phyloP scores from a whole-genome alignment of 805 yeast species.

The Metschnikowia dekortorum region DNA sequence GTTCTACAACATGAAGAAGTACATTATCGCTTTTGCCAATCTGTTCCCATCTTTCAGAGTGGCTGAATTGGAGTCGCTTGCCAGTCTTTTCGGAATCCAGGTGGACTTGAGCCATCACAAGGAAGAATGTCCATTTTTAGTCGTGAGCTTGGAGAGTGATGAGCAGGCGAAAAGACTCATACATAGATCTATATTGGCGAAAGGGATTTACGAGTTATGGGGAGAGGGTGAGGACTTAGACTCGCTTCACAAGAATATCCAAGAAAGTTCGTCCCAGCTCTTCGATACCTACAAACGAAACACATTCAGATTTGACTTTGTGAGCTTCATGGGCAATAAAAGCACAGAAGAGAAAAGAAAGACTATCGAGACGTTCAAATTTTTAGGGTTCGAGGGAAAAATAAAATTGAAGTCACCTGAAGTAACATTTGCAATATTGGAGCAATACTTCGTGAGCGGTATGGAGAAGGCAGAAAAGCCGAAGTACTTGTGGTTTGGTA shows the following conservation, averaged over 20 bases:
- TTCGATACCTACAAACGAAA: constrained; percentile 37
- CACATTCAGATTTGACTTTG: constrained; percentile 77
- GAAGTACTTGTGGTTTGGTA: constrained; percentile 64
- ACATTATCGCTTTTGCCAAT: constrained; percentile 82
- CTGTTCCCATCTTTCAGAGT: constrained; percentile 70
- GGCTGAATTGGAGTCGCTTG: constrained; percentile 83
- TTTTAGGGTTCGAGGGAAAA: constrained; percentile 69
- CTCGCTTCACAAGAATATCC: constrained; percentile 52
- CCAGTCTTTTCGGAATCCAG: constrained; percentile 52
- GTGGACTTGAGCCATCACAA: constrained; percentile 59
- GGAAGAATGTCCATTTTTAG: constrained; percentile 63
- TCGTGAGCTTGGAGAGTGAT: constrained; percentile 63
- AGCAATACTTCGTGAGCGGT: constrained; percentile 56
- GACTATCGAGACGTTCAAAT: constrained; percentile 68
- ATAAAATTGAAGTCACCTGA: constrained; percentile 77
- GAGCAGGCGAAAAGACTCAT: constrained; percentile 62
- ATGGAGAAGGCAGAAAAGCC: constrained; percentile 49
- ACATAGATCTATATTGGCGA: constrained; percentile 61
- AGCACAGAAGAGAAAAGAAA: constrained; percentile 47
- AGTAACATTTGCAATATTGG: constrained; percentile 64
- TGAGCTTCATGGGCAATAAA: constrained; percentile 69
- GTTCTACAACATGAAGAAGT: constrained; percentile 43
- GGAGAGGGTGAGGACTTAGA: constrained; percentile 60
- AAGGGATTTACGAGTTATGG: constrained; percentile 82
- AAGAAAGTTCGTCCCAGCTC: constrained; percentile 26